These are phyloP conservation scores for Spiromastix sp. DNA, from an alignment of 2,329 filamentous ascomycete genomes.

Conservation along the genomic window DNA sequence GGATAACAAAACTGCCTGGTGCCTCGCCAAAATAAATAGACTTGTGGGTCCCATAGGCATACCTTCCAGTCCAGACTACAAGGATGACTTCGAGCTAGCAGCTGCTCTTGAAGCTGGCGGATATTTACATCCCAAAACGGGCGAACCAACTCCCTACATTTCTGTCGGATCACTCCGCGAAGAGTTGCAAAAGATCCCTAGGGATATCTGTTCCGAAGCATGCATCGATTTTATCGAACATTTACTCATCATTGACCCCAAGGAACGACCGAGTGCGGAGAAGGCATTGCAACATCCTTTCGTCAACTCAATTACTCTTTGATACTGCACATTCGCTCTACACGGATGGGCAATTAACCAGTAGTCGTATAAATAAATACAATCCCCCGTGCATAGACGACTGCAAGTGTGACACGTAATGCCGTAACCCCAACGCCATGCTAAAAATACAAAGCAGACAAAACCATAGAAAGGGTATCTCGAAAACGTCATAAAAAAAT, in stretches of 20 bases:
- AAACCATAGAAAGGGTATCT: too few species aligned
- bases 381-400: too few species aligned
- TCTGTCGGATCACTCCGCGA: constrained; percentile 3
- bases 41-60: neutral
- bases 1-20: neutral
- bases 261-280: constrained; percentile 3
- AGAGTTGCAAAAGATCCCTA: constrained; percentile 4
- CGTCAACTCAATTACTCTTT: constrained; percentile 2
- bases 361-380: too few species aligned
- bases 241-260: constrained; percentile 7
- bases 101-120: neutral
- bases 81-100: neutral
- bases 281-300: constrained; percentile 6
- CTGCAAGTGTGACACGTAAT: too few species aligned
- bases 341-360: too few species aligned
- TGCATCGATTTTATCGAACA: constrained; percentile 7
- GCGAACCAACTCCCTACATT: constrained; percentile 1
- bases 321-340: too few species aligned
- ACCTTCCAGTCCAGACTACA: neutral
- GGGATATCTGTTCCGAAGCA: constrained; percentile 2
- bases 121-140: constrained; percentile 3
- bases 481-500: too few species aligned
- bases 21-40: constrained; percentile 1
- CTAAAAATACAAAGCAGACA: too few species aligned
- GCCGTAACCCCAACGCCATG: too few species aligned